These are phyloP conservation scores for Kuraishia ogatae DNA, from an alignment of 805 yeast genomes.

Conservation along the genomic window DNA sequence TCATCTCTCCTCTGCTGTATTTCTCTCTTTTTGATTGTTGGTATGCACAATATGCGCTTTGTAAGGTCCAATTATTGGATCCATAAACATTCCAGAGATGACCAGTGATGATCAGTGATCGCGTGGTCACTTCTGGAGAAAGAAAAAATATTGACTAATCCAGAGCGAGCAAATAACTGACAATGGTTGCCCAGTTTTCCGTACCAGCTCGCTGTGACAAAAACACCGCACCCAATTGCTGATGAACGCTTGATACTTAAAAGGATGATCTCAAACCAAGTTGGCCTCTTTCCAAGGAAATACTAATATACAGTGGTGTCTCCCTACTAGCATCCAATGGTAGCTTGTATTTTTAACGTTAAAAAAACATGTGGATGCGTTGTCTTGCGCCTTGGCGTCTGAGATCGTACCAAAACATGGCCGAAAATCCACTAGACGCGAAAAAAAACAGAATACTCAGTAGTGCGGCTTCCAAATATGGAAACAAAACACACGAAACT, in stretches of 20 bases:
- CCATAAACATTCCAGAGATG: neutral
- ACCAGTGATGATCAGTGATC: no score
- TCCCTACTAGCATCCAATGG: conserved; percentile 4
- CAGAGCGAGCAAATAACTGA: no score
- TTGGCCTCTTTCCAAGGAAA: neutral
- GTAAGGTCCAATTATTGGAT: neutral
- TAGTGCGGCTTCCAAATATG: neutral
- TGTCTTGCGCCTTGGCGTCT: neutral
- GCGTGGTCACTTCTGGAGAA: no score
- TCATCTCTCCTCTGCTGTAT: neutral
- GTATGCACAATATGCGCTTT: neutral
- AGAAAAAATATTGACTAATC: no score
- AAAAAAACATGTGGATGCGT: neutral
- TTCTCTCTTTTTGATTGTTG: no score
- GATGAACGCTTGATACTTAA: no score
- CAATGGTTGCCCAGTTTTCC: no score
- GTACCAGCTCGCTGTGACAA: neutral
- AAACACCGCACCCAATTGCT: neutral
- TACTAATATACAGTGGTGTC: neutral
- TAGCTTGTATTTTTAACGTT: conserved; percentile 6
- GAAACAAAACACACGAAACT: neutral
- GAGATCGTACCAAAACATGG: neutral
- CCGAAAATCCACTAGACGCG: neutral
- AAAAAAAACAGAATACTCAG: neutral
- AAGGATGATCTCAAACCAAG: neutral